These are phyloP conservation scores for Perkinsus marinus DNA, from an alignment of 169 alveolate species.

Conservation along the genomic window DNA sequence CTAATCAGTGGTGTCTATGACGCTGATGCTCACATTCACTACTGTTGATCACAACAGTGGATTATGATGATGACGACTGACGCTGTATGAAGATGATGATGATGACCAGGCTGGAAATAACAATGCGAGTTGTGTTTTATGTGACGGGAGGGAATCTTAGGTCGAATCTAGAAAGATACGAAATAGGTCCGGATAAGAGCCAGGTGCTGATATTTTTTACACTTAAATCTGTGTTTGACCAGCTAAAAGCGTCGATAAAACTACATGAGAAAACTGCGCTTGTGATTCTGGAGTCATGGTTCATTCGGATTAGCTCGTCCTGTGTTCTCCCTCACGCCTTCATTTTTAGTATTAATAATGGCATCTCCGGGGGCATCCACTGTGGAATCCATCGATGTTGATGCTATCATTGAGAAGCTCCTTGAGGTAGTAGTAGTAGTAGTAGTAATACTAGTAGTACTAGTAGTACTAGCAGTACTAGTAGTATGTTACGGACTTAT, in stretches of 20 bases:
- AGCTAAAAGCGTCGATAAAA: no score
- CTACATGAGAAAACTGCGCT: no score
- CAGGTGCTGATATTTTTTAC: no score
- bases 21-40: neutral
- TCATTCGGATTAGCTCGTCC: no score
- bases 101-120: neutral
- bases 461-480: no score
- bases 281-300: no score
- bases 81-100: neutral
- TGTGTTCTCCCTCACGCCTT: neutral
- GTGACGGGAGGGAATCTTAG: neutral
- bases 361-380: neutral
- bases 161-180: neutral
- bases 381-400: slow-evolving; percentile 49
- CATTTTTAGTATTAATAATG: neutral
- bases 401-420: slow-evolving; percentile 78
- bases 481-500: no score
- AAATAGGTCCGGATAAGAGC: no score
- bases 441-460: neutral
- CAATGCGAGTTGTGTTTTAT: neutral
- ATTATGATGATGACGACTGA: neutral
- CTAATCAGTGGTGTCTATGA: neutral
- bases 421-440: slow-evolving; percentile 57
- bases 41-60: neutral
- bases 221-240: no score